Conservation (phyloP, 1,139 yeast species). For the Yamadazyma diospyri region DNA sequence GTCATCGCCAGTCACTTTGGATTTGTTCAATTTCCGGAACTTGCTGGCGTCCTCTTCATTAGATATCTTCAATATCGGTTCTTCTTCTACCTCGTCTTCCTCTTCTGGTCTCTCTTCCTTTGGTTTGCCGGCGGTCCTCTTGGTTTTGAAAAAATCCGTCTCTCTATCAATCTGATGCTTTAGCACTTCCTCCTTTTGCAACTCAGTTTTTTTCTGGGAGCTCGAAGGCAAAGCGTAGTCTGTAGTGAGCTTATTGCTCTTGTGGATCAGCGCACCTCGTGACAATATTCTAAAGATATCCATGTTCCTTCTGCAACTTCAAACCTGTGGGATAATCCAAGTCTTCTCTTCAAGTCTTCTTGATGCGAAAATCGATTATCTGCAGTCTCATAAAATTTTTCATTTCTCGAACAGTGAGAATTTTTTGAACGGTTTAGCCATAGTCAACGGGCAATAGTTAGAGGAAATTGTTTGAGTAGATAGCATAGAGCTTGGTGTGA, state of each 20-base stretch:
- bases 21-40: constrained; percentile 52
- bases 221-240: constrained; percentile 45
- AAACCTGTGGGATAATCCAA: too few species aligned
- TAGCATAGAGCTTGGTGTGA: too few species aligned
- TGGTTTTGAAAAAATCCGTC: constrained; percentile 24
- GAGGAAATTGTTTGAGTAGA: too few species aligned
- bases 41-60: constrained; percentile 54
- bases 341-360: constrained; percentile 1
- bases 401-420: constrained; percentile 7
- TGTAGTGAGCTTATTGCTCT: constrained; percentile 40
- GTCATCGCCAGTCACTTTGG: constrained; percentile 73
- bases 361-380: constrained; percentile 1
- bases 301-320: constrained; percentile 43
- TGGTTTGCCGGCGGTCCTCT: constrained; percentile 38
- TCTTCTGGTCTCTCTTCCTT: constrained; percentile 16
- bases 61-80: constrained; percentile 45
- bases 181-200: constrained; percentile 16
- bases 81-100: constrained; percentile 19
- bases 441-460: too few species aligned
- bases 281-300: constrained; percentile 84
- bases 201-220: constrained; percentile 15
- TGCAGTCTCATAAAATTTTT: constrained; percentile 8
- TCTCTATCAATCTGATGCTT: constrained; percentile 14
- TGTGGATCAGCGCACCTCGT: constrained; percentile 78
- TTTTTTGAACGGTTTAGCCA: too few species aligned